Evolutionary conservation across 2,329 filamentous ascomycete genomes (phyloP), one percentile per base, ranked within the genome.

Genomic region (Fusarium pininemorale): DNA sequence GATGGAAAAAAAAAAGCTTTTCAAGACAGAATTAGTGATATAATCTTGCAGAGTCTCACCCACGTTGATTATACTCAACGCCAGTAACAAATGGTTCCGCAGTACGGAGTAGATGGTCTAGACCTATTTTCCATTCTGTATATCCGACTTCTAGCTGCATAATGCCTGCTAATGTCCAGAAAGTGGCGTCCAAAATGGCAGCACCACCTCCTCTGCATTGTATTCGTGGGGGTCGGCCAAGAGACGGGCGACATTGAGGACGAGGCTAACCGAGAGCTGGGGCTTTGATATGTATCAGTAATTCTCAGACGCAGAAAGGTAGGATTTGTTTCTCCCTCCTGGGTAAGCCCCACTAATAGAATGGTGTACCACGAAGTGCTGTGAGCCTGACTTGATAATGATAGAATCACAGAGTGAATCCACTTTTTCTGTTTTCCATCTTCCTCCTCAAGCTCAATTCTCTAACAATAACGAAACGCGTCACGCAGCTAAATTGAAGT

Each of bases 1-100:
- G 3, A 32, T 3, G 11, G 14, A 1, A 37, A 26, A 16, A 7
- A 22, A 0, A 28, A 38, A 28, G 3, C 18, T 13, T 7, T 13
- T 28, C 13, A 2, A 38, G 7, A 13, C 4, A 16, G 18, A 12
- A n/a, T 28, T 39, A 10, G 35, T 22, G 4, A n/a, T 7, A n/a
- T 30, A 30, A 14, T 7, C 24, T 13, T 10, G 15, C 15, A 28
- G 6, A n/a, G 11, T n/a, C 24, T 18, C 6, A 41, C 14, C 7
- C 35, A 10, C 5, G 2, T 16, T 22, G 24, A 54, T 4, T 55
- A n/a, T 55, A 30, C 2, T 13, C 26, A 18, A 18, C 11, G 20
- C 11, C 35, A 11, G 10, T 28, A 30, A 24, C 20, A 24, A 2
- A 56, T 42, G 22, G 26, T 18, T 15, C 53, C 15, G 7, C 5